Conservation (phyloP, 495 filamentous ascomycete genomes). For the Evansstolkia leycettana region DNA sequence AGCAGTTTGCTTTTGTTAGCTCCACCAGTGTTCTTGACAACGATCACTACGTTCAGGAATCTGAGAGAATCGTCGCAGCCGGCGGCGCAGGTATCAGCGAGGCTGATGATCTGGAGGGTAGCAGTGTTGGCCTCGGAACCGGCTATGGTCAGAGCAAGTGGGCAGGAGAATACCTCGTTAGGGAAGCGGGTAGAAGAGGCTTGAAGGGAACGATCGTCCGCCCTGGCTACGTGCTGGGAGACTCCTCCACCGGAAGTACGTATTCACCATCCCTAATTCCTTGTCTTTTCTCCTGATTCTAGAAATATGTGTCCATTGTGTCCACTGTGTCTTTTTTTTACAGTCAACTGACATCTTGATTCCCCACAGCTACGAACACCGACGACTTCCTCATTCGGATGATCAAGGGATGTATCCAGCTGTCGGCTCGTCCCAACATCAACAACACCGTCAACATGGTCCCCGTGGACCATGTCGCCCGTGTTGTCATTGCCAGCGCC, state of each 20-base stretch:
- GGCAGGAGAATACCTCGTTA: constrained; percentile 67
- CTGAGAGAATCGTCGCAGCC: constrained; percentile 40
- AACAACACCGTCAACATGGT: constrained; percentile 85
- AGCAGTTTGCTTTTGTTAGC: constrained; percentile 72
- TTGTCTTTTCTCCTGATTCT: neutral
- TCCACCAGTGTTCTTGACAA: constrained; percentile 79
- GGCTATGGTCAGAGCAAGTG: constrained; percentile 92
- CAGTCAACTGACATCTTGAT: no score
- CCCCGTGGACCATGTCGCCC: constrained; percentile 74
- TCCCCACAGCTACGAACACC: constrained; percentile 56
- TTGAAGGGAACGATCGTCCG: constrained; percentile 65
- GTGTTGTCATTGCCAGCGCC: constrained; percentile 61
- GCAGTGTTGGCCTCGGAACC: constrained; percentile 53
- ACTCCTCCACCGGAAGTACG: constrained; percentile 49
- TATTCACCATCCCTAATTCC: constrained; percentile 2
- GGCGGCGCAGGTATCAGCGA: constrained; percentile 47
- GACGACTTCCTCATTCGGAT: constrained; percentile 91
- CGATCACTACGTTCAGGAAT: constrained; percentile 64
- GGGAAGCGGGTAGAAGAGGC: constrained; percentile 68
- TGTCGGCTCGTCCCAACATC: constrained; percentile 59
- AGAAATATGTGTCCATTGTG: no score
- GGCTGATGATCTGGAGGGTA: constrained; percentile 53
- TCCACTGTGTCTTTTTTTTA: no score
- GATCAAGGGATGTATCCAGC: constrained; percentile 80
- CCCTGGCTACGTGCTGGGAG: constrained; percentile 78